phyloP scores from a whole-genome alignment of 345 rosid genomes.

The Citrus cavaleriei region DNA sequence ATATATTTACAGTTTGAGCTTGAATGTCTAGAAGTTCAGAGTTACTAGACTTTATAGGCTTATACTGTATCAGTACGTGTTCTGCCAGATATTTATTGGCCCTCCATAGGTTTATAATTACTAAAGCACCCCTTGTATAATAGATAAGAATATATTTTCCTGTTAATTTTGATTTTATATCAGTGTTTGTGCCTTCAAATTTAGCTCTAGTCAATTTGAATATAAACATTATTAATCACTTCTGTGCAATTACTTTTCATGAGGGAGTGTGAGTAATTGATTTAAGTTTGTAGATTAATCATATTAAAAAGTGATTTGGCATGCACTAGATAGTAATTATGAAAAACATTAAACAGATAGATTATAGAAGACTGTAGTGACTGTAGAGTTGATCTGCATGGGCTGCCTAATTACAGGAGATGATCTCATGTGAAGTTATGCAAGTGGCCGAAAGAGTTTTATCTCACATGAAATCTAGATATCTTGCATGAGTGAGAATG shows the following conservation, averaged over 20 bases:
- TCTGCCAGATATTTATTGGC: not conserved
- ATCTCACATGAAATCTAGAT: not conserved
- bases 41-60: not conserved
- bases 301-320: not conserved
- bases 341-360: not conserved
- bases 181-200: not conserved
- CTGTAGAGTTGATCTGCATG: not conserved
- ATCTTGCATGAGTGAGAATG: not conserved
- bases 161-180: not conserved
- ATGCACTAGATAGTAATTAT: not conserved
- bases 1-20: not conserved
- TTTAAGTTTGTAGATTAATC: not conserved
- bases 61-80: not conserved
- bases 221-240: not conserved
- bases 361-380: not conserved
- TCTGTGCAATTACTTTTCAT: not conserved
- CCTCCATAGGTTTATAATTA: not conserved
- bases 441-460: not conserved
- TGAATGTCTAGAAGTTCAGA: not conserved
- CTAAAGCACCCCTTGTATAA: not conserved
- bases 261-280: not conserved
- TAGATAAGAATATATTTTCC: not conserved
- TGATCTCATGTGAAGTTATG: not conserved
- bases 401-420: not conserved
- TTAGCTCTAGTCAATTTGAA: not conserved